Evolutionary conservation across 768 basidiomycete genomes (phyloP), one percentile per base, ranked within the genome.

Genomic region (Sporobolomyces pararoseus): DNA sequence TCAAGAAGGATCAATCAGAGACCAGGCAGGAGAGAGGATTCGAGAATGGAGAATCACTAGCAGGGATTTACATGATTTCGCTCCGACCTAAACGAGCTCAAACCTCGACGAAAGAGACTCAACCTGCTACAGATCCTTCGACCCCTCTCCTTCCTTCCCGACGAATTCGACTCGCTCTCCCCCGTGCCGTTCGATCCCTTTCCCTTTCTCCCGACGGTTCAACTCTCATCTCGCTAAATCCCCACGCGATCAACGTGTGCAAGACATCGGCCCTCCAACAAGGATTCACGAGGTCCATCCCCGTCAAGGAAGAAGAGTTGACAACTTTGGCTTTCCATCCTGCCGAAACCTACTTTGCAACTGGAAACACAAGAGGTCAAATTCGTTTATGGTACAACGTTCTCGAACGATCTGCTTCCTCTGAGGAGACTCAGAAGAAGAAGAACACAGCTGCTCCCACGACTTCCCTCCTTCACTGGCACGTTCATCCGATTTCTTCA

Each of bases 321-420:
- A 92, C 89, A 2, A 91, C 89, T 78, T 82, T 96, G 50, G 86
- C 89, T 7, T 89, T 90, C 78, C 91, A 95, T 78, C 95, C 95
- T 3, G 83, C 82, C 59, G 88, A 96, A 71, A 90, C 94, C 65
- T 94, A 89, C 80, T 96, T 98, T 78, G 96, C 92, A 4, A 96
- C 95, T 0, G 96, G 96, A 31, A 94, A 98, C 76, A 83, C 82
- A 27, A 86, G 86, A 71, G 96, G 96, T 63, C 83, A 85, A 72
- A 88, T 99, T 54, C 84, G 90, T 39, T 78, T 98, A 12, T 98
- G 95, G 93, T 93, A 96, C 78, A 95, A 91, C 79, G 83, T 95
- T 23, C 85, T 87, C 70, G 67, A 27, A 12, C 46, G 46, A 19
- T 35, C 59, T 3, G 16, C 42, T 14, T 23, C 34, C 27, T 17